Evolutionary conservation across 306 rosid genomes (phyloP), one percentile per base, ranked within the genome.

Genomic region (Ceratonia siliqua): DNA sequence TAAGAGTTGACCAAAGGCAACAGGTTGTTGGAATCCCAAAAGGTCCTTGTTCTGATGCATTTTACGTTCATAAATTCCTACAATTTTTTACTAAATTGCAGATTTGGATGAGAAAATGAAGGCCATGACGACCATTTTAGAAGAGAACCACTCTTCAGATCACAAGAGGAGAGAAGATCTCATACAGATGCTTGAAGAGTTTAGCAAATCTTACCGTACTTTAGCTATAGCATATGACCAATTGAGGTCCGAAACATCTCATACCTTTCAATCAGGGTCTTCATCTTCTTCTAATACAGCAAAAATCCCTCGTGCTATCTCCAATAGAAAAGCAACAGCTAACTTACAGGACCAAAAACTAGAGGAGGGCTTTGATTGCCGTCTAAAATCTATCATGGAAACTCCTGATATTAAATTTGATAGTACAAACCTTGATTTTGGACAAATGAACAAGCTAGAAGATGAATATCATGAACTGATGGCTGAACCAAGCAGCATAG

Each of bases 71-170:
- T 43, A 78, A 3, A 46, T 55, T 50, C 56, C 53, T 43, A n/a
- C 1, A 21, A 24, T 11, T 49, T 46, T 75, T 64, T 46, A 43
- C 66, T 53, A 7, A 53, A 18, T 68, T 70, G 20, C 49, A 85
- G 89, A 82, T 57, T 76, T 82, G 76, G 84, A 76, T 36, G 78
- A 67, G 81, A 85, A 73, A 73, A 32, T 85, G 81, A 76, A 61
- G 22, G 73, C 76, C 43, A 79, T 77, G 73, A 50, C 32, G 68
- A 36, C 67, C 46, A 76, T 68, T 68, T 70, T 82, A 73, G 78
- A 82, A 55, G 83, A 41, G 36, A 63, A n/a, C 50, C 14, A 48
- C 39, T 53, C 77, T 66, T 66, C 78, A 61, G 68, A 53, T 33
- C 32, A 70, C 70, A 38, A 79, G 38, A 33, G 82, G 84, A 82